Conservation (phyloP, 2,329 filamentous ascomycete species). For the Aspergillus proliferans region DNA sequence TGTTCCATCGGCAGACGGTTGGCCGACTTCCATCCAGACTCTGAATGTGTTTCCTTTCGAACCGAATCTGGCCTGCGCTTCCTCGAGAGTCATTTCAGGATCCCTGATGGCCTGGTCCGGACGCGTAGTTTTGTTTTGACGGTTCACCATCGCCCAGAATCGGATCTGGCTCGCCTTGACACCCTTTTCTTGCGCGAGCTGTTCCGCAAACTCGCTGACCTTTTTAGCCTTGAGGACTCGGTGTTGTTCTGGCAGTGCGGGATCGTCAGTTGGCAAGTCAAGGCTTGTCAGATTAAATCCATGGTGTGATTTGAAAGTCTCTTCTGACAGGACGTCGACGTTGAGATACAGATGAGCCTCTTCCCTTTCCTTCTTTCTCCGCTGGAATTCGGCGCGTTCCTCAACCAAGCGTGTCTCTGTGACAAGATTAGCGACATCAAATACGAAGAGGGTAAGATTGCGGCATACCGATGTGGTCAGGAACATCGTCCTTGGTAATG, state of each 20-base stretch:
- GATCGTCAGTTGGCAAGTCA: conserved; percentile 56
- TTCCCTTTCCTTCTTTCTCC: conserved; percentile 77
- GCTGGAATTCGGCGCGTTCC: conserved; percentile 70
- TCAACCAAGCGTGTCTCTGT: conserved; percentile 69
- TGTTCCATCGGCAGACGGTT: conserved; percentile 63
- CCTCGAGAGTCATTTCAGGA: conserved; percentile 68
- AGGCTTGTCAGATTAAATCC: conserved; percentile 75
- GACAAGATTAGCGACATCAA: conserved; percentile 14
- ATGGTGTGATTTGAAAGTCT: conserved; percentile 73
- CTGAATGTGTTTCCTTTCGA: conserved; percentile 64
- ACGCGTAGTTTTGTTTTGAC: conserved; percentile 92
- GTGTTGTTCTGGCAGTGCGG: conserved; percentile 65
- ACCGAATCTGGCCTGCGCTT: conserved; percentile 62
- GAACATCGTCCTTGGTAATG: conserved; percentile 71
- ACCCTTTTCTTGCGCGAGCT: conserved; percentile 64
- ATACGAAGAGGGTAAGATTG: conserved; percentile 3
- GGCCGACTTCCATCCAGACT: conserved; percentile 77
- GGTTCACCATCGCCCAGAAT: conserved; percentile 96
- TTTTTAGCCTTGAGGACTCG: conserved; percentile 69
- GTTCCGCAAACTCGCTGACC: conserved; percentile 65
- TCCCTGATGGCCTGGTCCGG: conserved; percentile 84
- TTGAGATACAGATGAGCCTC: conserved; percentile 91
- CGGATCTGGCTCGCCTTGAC: conserved; percentile 65
- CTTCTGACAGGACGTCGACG: conserved; percentile 72
- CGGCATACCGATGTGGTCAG: conserved; percentile 66